Evolutionary conservation across 305 asterid genomes (phyloP), one percentile per base, ranked within the genome.

Genomic region (Fraxinus sp.): DNA sequence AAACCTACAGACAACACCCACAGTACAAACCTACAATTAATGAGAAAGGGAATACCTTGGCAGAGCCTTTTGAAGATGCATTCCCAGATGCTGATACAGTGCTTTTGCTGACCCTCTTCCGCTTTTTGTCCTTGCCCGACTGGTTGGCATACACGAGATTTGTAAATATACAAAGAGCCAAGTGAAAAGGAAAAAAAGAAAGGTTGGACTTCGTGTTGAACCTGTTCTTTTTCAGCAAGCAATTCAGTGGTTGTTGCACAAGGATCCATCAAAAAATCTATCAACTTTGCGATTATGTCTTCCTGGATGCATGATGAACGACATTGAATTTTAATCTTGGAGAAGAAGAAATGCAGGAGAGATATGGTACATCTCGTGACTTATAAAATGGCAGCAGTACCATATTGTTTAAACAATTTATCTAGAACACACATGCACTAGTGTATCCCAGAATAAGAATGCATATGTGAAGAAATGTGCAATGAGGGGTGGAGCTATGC

Each of bases 171-270:
- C 74, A 66, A 66, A 57, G 33, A 26, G 37, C 74, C 8, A 11
- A 66, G 74, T 0, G 18, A 26, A 66, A 66, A 66, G 16, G 1
- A 26, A 28, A 64, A 9, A 41, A 46, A 64, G 13, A 41, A 41
- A 46, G 68, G 57, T 22, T 41, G 41, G 30, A 52, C 5, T 49
- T 32, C 7, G 64, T 32, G 59, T 57, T 52, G 33, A 44, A 97
- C 99, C 98, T 90, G 97, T 62, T 95, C 98, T 78, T 89, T 92
- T 44, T 93, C 98, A 75, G 96, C 88, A 79, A 95, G 97, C 78
- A 92, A 84, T 30, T 90, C 96, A 30, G 94, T 81, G 79, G 96
- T 91, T 3, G 92, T 91, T 44, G 97, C 97, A 83, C 89, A 92
- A 84, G 99, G 99, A 76, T 92, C 94, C 87, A 90, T 88, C 92